phyloP scores from a whole-genome alignment of 2,329 filamentous ascomycete species.

The Cladophialophora chaetospira region DNA sequence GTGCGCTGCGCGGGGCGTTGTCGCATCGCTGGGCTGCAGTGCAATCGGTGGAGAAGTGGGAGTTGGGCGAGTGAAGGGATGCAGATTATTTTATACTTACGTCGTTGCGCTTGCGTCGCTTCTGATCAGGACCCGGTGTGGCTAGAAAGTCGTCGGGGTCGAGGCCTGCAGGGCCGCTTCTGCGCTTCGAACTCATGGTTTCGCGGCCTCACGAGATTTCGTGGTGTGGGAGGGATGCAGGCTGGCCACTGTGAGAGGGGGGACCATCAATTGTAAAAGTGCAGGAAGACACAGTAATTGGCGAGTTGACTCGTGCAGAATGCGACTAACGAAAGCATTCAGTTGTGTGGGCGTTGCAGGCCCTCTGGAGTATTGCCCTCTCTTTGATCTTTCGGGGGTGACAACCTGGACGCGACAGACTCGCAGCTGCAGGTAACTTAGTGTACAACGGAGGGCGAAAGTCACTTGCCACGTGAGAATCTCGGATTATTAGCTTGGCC shows the following conservation, averaged over 20 bases:
- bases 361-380: slow-evolving; percentile 6
- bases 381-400: slow-evolving; percentile 2
- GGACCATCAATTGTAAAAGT: slow-evolving; percentile 15
- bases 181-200: slow-evolving; percentile 55
- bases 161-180: slow-evolving; percentile 49
- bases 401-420: slow-evolving; percentile 13
- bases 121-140: slow-evolving; percentile 57
- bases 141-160: slow-evolving; percentile 50
- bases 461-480: neutral
- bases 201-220: slow-evolving; percentile 27
- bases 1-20: slow-evolving; percentile 6
- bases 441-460: neutral
- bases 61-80: slow-evolving; percentile 17
- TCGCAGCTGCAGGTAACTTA: neutral
- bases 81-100: slow-evolving; percentile 29
- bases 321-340: slow-evolving; percentile 7
- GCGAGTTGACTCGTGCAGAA: slow-evolving; percentile 1
- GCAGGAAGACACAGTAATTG: neutral
- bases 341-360: slow-evolving; percentile 11
- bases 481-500: slow-evolving; percentile 8
- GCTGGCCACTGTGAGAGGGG: slow-evolving; percentile 11
- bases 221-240: slow-evolving; percentile 22
- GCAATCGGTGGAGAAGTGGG: slow-evolving; percentile 11
- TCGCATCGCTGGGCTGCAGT: slow-evolving; percentile 1
- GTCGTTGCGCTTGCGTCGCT: slow-evolving; percentile 43